phyloP scores from a whole-genome alignment of 768 basidiomycete species.

The Suillus brevipes region DNA sequence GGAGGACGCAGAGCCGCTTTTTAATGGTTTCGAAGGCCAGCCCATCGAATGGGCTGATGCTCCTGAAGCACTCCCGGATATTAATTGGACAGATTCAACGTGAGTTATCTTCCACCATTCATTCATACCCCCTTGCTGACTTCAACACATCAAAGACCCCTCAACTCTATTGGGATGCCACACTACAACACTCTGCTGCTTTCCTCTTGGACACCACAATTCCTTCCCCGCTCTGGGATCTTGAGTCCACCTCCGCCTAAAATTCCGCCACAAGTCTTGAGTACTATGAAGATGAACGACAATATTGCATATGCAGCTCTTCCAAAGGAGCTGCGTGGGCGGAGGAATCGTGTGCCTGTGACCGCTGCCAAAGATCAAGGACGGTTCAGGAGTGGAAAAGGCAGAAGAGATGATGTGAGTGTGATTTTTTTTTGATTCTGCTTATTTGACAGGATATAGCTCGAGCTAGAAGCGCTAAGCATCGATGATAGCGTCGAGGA shows the following conservation, averaged over 20 bases:
- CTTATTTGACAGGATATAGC: slow-evolving; percentile 32
- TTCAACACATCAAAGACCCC: slow-evolving; percentile 52
- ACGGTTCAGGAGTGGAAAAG: slow-evolving; percentile 86
- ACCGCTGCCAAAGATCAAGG: slow-evolving; percentile 55
- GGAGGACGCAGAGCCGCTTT: slow-evolving; percentile 55
- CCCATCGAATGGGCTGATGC: slow-evolving; percentile 83
- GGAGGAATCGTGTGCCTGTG: slow-evolving; percentile 68
- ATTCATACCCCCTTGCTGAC: neutral
- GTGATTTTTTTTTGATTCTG: neutral
- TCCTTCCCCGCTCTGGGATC: slow-evolving; percentile 47
- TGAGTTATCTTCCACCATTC: slow-evolving; percentile 37
- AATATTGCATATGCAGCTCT: slow-evolving; percentile 87
- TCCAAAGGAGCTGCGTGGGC: slow-evolving; percentile 82
- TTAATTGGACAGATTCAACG: slow-evolving; percentile 85
- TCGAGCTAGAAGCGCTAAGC: slow-evolving; percentile 52
- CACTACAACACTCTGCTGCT: slow-evolving; percentile 74
- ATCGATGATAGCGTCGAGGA: slow-evolving; percentile 55
- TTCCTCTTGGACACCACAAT: slow-evolving; percentile 61
- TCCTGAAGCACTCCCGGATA: slow-evolving; percentile 63
- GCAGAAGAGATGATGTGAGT: slow-evolving; percentile 48
- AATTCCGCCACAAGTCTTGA: slow-evolving; percentile 78
- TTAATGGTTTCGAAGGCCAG: slow-evolving; percentile 90
- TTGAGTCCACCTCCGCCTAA: slow-evolving; percentile 68
- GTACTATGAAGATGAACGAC: slow-evolving; percentile 82
- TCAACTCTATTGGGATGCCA: slow-evolving; percentile 88